A percentile compares a stretch with the other conserved stretches of the same genome.
phyloP scores from a whole-genome alignment of 345 rosid species.

The Populus tremula region DNA sequence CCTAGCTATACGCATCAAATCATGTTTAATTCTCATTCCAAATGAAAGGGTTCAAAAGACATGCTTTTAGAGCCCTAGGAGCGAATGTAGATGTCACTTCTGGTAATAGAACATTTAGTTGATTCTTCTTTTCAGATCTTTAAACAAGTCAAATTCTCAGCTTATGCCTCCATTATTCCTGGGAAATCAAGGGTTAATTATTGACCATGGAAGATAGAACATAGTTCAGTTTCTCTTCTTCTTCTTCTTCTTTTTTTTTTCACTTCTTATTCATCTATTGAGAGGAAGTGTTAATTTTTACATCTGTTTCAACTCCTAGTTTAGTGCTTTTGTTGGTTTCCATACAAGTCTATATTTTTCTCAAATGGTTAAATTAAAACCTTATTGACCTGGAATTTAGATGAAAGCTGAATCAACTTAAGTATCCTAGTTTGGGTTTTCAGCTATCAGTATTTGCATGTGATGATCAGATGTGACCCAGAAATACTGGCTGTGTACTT shows the following conservation, averaged over 20 bases:
- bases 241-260: background rate
- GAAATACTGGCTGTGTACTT: background rate
- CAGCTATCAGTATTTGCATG: background rate
- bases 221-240: background rate
- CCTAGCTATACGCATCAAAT: background rate
- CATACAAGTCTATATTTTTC: background rate
- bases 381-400: background rate
- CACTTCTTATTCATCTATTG: background rate
- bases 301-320: background rate
- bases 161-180: background rate
- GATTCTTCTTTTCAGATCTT: background rate
- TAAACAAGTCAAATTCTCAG: background rate
- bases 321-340: background rate
- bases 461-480: background rate
- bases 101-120: background rate
- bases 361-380: background rate
- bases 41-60: background rate
- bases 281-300: background rate
- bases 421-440: background rate
- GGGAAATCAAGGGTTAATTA: background rate
- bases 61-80: background rate
- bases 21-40: background rate
- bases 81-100: background rate
- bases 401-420: background rate
- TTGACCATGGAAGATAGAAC: background rate